Base-by-base conservation (phyloP, 108 stramenopile genomes). In the Asterionellopsis glacialis region DNA sequence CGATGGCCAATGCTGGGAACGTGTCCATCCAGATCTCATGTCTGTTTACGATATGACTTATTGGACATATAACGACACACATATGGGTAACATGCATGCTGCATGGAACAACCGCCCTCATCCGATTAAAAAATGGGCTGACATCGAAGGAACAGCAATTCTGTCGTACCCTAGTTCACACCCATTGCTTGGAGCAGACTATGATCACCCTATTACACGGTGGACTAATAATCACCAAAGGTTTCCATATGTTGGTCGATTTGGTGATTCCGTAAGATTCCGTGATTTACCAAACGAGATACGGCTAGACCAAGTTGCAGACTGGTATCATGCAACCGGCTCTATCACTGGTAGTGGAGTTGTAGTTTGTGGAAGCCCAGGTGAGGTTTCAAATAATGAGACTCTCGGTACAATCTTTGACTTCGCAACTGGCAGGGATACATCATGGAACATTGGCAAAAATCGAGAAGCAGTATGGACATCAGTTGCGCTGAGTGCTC, bases 311-410 rank as follows among this genome's bases (percentile, higher is more conserved):
- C 45, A 47, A 18, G 23, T 22, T 28, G 54, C 54, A 23, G 33
- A 33, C 5, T 33, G 33, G 33, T 33, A 33, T 7, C 2, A 33
- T 33, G 33, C 33, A 33, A 33, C 33, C 33, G 33, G 33, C 2
- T 33, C 33, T 33, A 22, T 28, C 5, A 22, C 54, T 18, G 18
- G 16, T 5, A 24, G 19, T 23, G 27, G 19, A 55, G 22, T 24
- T 27, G 42, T 85, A 2, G 75, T 81, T 16, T 86, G 84, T 55
- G 84, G 81, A 27, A 77, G 73, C 22, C 61, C 67, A 4, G 61
- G 59, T 15, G 84, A 83, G 57, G 76, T 88, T 22, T 67, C 79
- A 2, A 88, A 80, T 56, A 76, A 82, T 41, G 76, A 73, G 27
- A 43, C 7, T 7, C 51, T 43, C 42, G 77, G 74, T 28, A 33